phyloP scores from a whole-genome alignment of 352 stramenopile genomes.

The Pilasporangium apinafurcum region DNA sequence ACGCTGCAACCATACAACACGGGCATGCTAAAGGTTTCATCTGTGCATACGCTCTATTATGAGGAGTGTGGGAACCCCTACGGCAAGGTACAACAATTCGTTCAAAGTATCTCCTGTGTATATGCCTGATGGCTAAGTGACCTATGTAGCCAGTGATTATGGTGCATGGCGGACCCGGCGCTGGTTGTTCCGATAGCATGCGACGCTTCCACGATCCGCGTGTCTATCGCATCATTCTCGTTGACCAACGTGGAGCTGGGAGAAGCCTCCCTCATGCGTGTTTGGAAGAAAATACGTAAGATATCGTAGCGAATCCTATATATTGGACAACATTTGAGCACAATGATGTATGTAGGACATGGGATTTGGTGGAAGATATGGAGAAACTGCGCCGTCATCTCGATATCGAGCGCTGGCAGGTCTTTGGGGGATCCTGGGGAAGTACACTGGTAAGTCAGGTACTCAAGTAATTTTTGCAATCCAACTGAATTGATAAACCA shows the following conservation, averaged over 20 bases:
- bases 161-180: conserved; percentile 91
- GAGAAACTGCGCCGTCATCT: conserved; percentile 86
- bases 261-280: conserved; percentile 82
- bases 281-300: conserved; percentile 85
- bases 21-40: conserved; percentile 75
- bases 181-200: conserved; percentile 85
- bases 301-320: background rate
- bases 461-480: background rate
- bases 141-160: conserved; percentile 81
- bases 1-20: conserved; percentile 75
- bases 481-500: background rate
- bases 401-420: conserved; percentile 87
- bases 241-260: conserved; percentile 92
- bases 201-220: conserved; percentile 89
- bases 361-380: conserved; percentile 91
- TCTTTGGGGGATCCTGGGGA: conserved; percentile 94
- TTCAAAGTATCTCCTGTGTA: background rate
- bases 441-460: conserved; percentile 68
- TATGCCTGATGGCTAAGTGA: background rate
- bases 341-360: conserved; percentile 41
- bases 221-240: conserved; percentile 89
- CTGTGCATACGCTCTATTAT: conserved; percentile 87
- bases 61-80: conserved; percentile 85
- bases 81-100: conserved; percentile 32
- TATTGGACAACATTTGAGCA: background rate